Base-by-base conservation (phyloP, 768 basidiomycete species). In the Astraeus odoratus region DNA sequence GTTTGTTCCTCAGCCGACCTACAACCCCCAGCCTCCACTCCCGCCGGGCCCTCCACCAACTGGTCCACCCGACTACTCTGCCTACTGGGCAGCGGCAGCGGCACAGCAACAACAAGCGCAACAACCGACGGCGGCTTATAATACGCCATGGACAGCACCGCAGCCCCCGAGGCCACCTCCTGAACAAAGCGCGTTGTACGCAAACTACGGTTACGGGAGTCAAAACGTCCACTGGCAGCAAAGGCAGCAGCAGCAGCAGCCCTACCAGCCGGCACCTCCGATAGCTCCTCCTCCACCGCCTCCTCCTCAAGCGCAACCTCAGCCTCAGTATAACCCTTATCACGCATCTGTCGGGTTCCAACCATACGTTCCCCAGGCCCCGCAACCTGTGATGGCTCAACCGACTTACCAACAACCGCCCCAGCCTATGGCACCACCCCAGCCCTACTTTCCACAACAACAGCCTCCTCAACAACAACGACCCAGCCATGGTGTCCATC, bases 161-260 rank as follows among this genome's bases (percentile, higher is more conserved):
- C 83, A 80, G 58, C 74, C 79, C 27, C 74, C 80, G 35, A 71
- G 82, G 39, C 83, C 84, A 25, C 71, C 86, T 25, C 71, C 84
- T 12, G 86, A 90, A 53, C 88, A 91, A 58, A 86, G 82, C 58
- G 82, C 86, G 20, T 66, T 93, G 18, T 94, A 93, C 58, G 88
- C 89, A 1, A 92, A 92, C 59, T 94, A 94, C 58, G 91, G 91
- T 25, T 94, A 95, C 60, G 87, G 88, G 2, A 75, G 78, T 39
- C 82, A 85, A 53, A 70, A 65, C 49, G 59, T 69, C 48, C 68
- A 74, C 56, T 80, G 80, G 76, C 81, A 80, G 49, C 74, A 77
- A 44, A 81, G 83, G 54, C 83, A 83, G 35, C 80, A 78, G 34
- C 81, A 81, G 38, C 70, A 73, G 8, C 78, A 77, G 35, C 73